A percentile compares a stretch with the other conserved stretches of the same genome.
Conservation (phyloP, 2,329 filamentous ascomycete genomes). For the Teratosphaeria destructans region DNA sequence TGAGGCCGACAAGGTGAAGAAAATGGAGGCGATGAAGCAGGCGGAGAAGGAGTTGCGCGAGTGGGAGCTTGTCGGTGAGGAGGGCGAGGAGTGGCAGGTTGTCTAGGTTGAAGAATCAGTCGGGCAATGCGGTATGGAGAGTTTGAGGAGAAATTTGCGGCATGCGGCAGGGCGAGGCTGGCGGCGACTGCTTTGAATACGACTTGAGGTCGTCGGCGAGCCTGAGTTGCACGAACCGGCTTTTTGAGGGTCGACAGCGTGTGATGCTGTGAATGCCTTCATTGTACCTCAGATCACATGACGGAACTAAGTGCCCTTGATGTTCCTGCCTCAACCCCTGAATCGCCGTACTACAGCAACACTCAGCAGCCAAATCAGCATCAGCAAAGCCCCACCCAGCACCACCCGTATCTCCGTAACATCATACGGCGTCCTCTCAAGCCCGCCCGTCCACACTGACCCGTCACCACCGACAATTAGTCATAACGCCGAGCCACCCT, state of each 20-base stretch:
- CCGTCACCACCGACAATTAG: conserved; percentile 8
- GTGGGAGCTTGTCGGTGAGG: neutral
- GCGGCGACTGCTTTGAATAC: neutral
- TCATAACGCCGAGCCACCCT: conserved; percentile 14
- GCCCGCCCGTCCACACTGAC: conserved; percentile 4
- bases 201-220: neutral
- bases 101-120: neutral
- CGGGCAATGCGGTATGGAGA: neutral
- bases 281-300: neutral
- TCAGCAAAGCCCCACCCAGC: conserved; percentile 12
- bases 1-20: neutral
- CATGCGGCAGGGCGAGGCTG: neutral
- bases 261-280: neutral
- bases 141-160: neutral
- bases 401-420: conserved; percentile 19
- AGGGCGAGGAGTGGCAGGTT: neutral
- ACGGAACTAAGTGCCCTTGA: neutral
- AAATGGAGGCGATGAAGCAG: neutral
- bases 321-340: neutral
- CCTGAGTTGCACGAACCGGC: neutral
- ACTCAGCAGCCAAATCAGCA: conserved; percentile 18
- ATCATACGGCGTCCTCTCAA: conserved; percentile 19
- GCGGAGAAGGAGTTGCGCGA: neutral
- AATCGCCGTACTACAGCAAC: conserved; percentile 13
- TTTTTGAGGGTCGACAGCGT: neutral